phyloP scores from a whole-genome alignment of 2,329 filamentous ascomycete genomes.

The Chlorencoelia australis region DNA sequence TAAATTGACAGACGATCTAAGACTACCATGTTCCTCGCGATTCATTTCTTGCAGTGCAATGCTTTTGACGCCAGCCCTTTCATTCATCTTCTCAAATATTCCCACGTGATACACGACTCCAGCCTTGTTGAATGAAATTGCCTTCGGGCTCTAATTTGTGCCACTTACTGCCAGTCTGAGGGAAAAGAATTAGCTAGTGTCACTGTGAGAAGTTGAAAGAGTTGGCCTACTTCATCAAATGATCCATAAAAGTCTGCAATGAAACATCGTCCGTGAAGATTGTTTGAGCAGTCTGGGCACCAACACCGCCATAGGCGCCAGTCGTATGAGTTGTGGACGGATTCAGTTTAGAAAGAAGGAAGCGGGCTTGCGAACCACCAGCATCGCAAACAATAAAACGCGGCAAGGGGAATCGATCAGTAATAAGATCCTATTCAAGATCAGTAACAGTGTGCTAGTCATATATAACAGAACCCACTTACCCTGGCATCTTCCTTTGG shows the following conservation, averaged over 20 bases:
- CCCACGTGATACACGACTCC: no score
- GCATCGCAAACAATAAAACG: conserved; percentile 98
- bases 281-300: conserved; percentile 80
- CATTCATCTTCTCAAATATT: no score
- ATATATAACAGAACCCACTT: conserved; percentile 29
- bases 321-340: conserved; percentile 94
- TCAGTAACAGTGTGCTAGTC: conserved; percentile 15
- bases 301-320: conserved; percentile 80
- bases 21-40: no score
- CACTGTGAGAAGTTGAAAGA: conserved; percentile 15
- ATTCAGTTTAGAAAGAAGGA: conserved; percentile 93
- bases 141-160: conserved; percentile 52
- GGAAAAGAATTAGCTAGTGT: conserved; percentile 9
- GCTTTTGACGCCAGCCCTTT: no score
- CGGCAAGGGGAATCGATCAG: conserved; percentile 94
- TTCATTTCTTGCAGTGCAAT: no score
- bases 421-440: conserved; percentile 69
- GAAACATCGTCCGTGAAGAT: conserved; percentile 99
- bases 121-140: no score
- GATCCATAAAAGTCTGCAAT: conserved; percentile 98
- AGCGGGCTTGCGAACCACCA: conserved; percentile 95
- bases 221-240: conserved; percentile 85
- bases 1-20: no score
- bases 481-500: conserved; percentile 95
- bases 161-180: conserved; percentile 50